phyloP scores from a whole-genome alignment of 179 eudicot genomes.

The Beta corolliflora region DNA sequence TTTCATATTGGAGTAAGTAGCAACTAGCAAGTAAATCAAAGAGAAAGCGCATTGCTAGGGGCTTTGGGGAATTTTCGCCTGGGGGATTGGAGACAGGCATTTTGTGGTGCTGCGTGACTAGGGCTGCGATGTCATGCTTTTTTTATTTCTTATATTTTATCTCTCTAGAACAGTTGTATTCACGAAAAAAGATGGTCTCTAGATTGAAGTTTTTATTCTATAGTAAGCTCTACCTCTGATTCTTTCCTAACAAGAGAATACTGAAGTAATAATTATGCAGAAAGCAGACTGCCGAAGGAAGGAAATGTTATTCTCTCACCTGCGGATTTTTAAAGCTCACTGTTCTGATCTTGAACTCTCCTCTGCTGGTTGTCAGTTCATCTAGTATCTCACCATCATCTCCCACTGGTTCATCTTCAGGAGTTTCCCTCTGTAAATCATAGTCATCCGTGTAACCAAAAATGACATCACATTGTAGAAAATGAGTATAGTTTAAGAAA shows the following conservation, averaged over 20 bases:
- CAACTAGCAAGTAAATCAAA: not conserved
- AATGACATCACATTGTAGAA: not conserved
- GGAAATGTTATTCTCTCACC: slow-evolving; percentile 18
- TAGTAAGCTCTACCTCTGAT: not conserved
- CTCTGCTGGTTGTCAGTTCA: slow-evolving; percentile 42
- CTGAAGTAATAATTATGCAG: no score
- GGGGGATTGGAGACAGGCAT: not conserved
- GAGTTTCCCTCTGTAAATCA: slow-evolving; percentile 26
- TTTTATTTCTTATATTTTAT: no score
- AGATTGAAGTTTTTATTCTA: not conserved
- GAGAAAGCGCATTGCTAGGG: not conserved
- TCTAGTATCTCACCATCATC: slow-evolving; percentile 38
- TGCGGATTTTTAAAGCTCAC: slow-evolving; percentile 35
- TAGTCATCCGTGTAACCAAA: not conserved
- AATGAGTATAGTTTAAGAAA: not conserved
- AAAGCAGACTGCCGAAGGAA: not conserved
- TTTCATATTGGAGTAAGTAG: not conserved
- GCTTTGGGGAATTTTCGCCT: not conserved
- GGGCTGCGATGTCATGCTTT: not conserved
- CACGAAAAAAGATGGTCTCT: not conserved
- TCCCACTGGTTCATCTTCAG: slow-evolving; percentile 27
- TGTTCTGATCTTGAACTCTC: slow-evolving; percentile 39
- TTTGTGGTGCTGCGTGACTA: not conserved
- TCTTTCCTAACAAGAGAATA: not conserved
- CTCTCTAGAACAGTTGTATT: no score